Evolutionary conservation across 495 filamentous ascomycete species (phyloP), one percentile per base, ranked within the genome.

Genomic region (Gamarada debralockiae): DNA sequence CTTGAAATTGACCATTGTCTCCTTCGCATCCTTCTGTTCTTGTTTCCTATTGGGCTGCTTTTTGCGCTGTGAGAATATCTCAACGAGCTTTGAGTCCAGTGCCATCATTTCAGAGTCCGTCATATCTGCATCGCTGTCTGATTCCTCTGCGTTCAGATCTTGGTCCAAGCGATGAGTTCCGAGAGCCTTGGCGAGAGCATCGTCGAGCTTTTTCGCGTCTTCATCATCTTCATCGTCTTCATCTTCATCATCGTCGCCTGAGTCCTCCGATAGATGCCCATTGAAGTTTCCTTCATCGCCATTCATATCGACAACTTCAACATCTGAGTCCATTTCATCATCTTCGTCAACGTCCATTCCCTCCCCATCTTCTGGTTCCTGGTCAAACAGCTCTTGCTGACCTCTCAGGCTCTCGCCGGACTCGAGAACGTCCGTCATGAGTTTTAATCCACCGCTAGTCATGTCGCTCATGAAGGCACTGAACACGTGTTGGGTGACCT

Each of bases 91-190:
- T 15, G 77, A 77, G 65, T 98, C 93, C 25, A 97, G 71, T 12
- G 82, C 83, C 70, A 96, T 85, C 93, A 98, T 98, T 62, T 96
- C 88, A 36, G 90, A 90, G 70, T 97, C 93, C 49, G 89, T 83
- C 87, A 96, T 93, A 65, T 93, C 89, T 0, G 80, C 81, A 57
- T 79, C 81, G 27, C 74, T 72, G 44, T 85, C 83, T 0, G 80
- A 81, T 14, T 70, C 76, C 17, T 75, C 73, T 3, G 68, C 74
- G 41, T 79, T 68, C 27, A 73, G 58, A 56, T 80, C 81, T 61
- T 75, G 64, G 50, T 83, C 75, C 15, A 80, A 72, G 17, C 74
- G 73, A 58, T 82, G 80, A 36, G 81, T 84, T 17, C 80, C 78
- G 10, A 96, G 81, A 3, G 85, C 86, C 48, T 81, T 74, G 23